Percentiles rank a stretch among this genome's conserved stretches.
phyloP scores from a whole-genome alignment of 1,139 yeast species.

The Hansenula sp. region DNA sequence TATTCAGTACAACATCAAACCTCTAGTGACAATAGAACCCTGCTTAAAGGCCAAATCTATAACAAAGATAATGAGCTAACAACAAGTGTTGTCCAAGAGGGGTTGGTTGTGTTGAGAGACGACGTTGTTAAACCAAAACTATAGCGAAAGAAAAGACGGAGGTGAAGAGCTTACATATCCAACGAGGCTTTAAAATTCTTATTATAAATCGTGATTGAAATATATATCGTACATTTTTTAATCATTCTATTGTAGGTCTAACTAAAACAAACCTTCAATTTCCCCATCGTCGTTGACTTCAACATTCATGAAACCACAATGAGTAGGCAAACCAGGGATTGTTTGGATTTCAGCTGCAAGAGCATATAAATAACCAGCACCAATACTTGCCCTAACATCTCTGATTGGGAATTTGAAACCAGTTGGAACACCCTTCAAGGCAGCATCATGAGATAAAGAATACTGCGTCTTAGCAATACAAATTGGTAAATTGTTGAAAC shows the following conservation, averaged over 20 bases:
- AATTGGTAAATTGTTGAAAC: slow-evolving; percentile 88
- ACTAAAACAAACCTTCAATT: slow-evolving; percentile 86
- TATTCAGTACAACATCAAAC: slow-evolving; percentile 49
- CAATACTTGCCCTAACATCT: slow-evolving; percentile 90
- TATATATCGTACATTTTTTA: neutral
- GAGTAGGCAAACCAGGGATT: slow-evolving; percentile 96
- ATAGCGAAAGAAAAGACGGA: neutral
- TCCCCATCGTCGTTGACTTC: slow-evolving; percentile 93
- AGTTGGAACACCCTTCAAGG: slow-evolving; percentile 90
- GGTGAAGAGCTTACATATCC: neutral
- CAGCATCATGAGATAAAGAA: slow-evolving; percentile 92
- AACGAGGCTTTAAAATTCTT: neutral
- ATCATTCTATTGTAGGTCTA: neutral
- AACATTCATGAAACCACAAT: slow-evolving; percentile 95
- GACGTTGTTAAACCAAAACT: slow-evolving; percentile 1
- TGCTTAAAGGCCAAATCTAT: slow-evolving; percentile 59
- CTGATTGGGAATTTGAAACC: slow-evolving; percentile 94
- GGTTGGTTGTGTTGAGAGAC: slow-evolving; percentile 34
- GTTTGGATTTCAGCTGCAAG: slow-evolving; percentile 97
- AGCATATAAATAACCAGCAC: slow-evolving; percentile 96
- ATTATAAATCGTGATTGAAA: neutral
- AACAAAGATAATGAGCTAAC: slow-evolving; percentile 46
- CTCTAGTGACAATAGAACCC: slow-evolving; percentile 49
- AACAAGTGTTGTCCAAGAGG: slow-evolving; percentile 69
- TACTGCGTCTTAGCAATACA: slow-evolving; percentile 98